Conservation (phyloP, 768 basidiomycete species). For the Phylloporus sp. region DNA sequence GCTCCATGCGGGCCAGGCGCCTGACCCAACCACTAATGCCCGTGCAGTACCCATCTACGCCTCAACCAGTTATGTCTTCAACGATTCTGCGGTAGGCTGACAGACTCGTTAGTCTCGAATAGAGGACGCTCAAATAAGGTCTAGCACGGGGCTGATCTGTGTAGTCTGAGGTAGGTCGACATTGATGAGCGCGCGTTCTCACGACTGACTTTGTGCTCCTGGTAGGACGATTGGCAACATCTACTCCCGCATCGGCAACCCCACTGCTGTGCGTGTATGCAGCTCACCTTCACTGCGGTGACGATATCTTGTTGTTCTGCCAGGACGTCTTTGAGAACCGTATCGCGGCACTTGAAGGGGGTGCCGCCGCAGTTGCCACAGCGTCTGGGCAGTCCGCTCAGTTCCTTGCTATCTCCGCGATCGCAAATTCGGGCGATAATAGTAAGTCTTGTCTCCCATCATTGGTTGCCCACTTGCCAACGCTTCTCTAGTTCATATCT, state of each 20-base stretch:
- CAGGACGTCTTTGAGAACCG: conserved; percentile 65
- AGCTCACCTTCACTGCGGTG: background rate
- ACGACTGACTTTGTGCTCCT: background rate
- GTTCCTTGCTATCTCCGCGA: conserved; percentile 52
- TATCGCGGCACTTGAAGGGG: conserved; percentile 62
- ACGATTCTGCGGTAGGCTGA: conserved; percentile 46
- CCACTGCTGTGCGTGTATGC: conserved; percentile 44
- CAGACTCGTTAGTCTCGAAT: background rate
- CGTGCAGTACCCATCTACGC: conserved; percentile 65
- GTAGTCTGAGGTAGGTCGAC: conserved; percentile 37
- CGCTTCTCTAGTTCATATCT: conserved; percentile 41
- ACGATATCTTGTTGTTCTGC: background rate
- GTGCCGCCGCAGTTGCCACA: conserved; percentile 52
- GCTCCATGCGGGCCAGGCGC: conserved; percentile 56
- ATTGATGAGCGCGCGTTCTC: background rate
- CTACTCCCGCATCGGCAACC: conserved; percentile 55
- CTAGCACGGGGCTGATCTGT: conserved; percentile 56
- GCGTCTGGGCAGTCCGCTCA: conserved; percentile 63
- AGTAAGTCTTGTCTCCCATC: conserved; percentile 35
- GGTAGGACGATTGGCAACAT: conserved; percentile 43
- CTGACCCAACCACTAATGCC: conserved; percentile 52
- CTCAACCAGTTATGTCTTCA: conserved; percentile 53
- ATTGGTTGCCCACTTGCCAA: background rate
- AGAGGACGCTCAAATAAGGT: conserved; percentile 5
- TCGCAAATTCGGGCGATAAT: conserved; percentile 58